Percentiles rank a stretch among this genome's conserved stretches.
phyloP scores from a whole-genome alignment of 208 protist genomes.

The Tetramitus jugosus region DNA sequence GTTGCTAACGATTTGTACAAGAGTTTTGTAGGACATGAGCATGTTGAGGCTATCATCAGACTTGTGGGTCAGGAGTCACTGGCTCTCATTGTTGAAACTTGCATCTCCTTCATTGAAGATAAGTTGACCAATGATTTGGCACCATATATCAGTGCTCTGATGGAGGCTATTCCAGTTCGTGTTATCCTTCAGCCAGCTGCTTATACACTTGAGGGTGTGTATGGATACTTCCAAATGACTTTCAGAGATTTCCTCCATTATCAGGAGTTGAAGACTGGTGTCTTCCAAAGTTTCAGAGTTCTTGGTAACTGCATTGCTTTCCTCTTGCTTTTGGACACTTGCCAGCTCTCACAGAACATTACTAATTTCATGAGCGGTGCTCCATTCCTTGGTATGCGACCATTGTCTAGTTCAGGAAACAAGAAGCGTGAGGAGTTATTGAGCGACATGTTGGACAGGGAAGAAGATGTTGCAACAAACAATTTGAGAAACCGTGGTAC shows the following conservation, averaged over 20 bases:
- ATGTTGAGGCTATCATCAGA: constrained; percentile 37
- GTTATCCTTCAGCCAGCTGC: constrained; percentile 40
- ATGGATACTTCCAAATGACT: constrained; percentile 40
- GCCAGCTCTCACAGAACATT: not conserved
- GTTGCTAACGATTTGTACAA: constrained; percentile 39
- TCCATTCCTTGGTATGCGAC: constrained; percentile 20
- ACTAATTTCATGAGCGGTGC: not conserved
- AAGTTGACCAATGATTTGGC: constrained; percentile 42
- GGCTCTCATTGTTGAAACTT: constrained; percentile 42
- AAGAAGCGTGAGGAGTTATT: constrained; percentile 1
- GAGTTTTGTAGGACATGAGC: constrained; percentile 41
- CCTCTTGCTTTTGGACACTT: constrained; percentile 40
- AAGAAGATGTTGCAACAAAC: not conserved
- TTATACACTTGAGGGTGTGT: constrained; percentile 27
- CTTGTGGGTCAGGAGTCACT: constrained; percentile 39
- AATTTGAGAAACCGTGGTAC: not conserved
- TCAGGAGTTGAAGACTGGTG: constrained; percentile 45
- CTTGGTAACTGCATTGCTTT: constrained; percentile 52
- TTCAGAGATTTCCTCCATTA: constrained; percentile 44
- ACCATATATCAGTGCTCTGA: constrained; percentile 44
- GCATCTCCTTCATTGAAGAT: constrained; percentile 41
- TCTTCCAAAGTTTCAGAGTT: constrained; percentile 49
- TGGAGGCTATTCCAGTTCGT: constrained; percentile 41
- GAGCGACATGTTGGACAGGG: not conserved
- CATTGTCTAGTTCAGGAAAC: not conserved